These are phyloP conservation scores for Besnoitia besnoiti DNA, from an alignment of 169 alveolate species.

Conservation along the genomic window DNA sequence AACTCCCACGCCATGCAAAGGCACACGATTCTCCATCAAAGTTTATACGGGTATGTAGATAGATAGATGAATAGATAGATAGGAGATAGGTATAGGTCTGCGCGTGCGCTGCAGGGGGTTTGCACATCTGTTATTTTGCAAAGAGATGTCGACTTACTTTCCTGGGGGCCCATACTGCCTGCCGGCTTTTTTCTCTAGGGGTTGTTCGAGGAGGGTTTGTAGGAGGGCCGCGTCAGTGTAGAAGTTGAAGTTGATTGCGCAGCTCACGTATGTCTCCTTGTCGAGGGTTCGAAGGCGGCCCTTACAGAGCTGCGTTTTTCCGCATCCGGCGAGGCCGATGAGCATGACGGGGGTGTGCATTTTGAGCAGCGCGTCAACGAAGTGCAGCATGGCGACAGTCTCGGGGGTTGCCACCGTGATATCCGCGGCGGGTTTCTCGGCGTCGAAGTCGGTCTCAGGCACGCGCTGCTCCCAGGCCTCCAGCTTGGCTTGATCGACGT, in stretches of 20 bases:
- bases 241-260: constrained; percentile 91
- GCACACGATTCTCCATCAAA: too few relatives aligned
- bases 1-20: too few relatives aligned
- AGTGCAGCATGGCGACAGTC: constrained; percentile 89
- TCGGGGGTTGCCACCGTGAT: constrained; percentile 90
- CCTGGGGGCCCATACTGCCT: constrained; percentile 93
- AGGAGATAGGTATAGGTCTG: too few relatives aligned
- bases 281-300: constrained; percentile 85
- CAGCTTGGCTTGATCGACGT: constrained; percentile 85
- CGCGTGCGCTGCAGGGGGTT: background rate
- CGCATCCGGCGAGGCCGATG: constrained; percentile 95
- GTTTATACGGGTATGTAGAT: too few relatives aligned
- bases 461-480: constrained; percentile 82
- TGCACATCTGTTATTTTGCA: background rate
- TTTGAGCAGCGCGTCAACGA: constrained; percentile 85
- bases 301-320: constrained; percentile 91
- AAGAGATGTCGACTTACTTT: constrained; percentile 30
- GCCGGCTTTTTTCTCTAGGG: constrained; percentile 95
- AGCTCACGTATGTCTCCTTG: constrained; percentile 80
- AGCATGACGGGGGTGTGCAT: constrained; percentile 89
- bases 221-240: constrained; percentile 92
- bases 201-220: constrained; percentile 85
- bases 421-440: constrained; percentile 77
- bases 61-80: too few relatives aligned
- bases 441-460: constrained; percentile 70